Conservation (phyloP, 352 stramenopile genomes). For the Globisporangium carolinianum region DNA sequence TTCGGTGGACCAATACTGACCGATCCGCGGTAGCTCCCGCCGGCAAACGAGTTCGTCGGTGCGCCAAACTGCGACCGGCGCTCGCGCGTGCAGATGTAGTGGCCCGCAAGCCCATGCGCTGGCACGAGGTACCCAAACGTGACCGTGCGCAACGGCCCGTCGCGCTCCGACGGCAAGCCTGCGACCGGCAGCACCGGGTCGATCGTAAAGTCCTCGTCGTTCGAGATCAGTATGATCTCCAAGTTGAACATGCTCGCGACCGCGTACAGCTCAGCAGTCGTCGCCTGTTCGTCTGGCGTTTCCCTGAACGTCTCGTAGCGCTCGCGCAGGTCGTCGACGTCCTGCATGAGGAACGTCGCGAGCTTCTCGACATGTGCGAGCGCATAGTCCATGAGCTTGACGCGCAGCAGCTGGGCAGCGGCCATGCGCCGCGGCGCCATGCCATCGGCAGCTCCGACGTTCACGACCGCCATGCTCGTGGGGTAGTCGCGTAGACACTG, state of each 20-base stretch:
- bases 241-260: conserved; percentile 81
- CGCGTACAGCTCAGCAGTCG: conserved; percentile 70
- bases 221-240: conserved; percentile 72
- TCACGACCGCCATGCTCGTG: conserved; percentile 67
- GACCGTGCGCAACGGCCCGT: conserved; percentile 41
- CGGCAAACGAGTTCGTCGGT: conserved; percentile 56
- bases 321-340: conserved; percentile 57
- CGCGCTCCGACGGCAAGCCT: conserved; percentile 49
- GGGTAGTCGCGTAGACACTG: conserved; percentile 72
- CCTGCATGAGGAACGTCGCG: conserved; percentile 62
- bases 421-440: conserved; percentile 65
- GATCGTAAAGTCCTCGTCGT: conserved; percentile 79
- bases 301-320: conserved; percentile 72
- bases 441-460: conserved; percentile 71
- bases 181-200: conserved; percentile 64
- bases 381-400: conserved; percentile 71
- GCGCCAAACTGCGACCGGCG: conserved; percentile 28
- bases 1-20: conserved; percentile 66
- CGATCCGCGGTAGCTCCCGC: conserved; percentile 68
- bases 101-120: conserved; percentile 50
- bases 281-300: conserved; percentile 68
- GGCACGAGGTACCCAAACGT: conserved; percentile 75
- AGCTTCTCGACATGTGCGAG: conserved; percentile 54
- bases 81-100: conserved; percentile 79
- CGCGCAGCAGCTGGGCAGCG: conserved; percentile 51